These are phyloP conservation scores for Vanilla planifolia DNA, from an alignment of 106 monocot genomes.

Conservation along the genomic window DNA sequence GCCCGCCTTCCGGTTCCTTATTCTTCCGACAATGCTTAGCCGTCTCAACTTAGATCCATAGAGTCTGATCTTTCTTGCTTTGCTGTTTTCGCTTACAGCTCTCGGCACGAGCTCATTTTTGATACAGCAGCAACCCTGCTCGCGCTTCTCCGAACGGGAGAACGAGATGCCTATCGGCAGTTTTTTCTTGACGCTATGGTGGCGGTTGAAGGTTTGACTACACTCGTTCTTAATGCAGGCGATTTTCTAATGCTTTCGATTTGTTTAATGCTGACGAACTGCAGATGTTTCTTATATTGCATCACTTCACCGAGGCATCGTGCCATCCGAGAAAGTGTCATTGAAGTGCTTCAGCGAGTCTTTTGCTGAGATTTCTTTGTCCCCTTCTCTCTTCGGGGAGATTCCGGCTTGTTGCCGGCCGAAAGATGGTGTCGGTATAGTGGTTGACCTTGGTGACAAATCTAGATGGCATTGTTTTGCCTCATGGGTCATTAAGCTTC, in stretches of 20 bases:
- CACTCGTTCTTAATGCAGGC: neutral
- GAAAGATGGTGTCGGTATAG: constrained; percentile 47
- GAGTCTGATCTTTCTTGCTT: neutral
- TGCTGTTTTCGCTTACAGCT: constrained; percentile 23
- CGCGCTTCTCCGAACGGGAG: constrained; percentile 70
- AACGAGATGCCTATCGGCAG: constrained; percentile 67
- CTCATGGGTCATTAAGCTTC: constrained; percentile 61
- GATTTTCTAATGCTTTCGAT: neutral
- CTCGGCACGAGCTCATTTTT: constrained; percentile 68
- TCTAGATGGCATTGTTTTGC: constrained; percentile 72
- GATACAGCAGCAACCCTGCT: constrained; percentile 72
- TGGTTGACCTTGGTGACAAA: constrained; percentile 58
- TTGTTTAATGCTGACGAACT: neutral
- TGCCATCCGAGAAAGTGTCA: constrained; percentile 18
- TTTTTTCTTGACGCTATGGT: constrained; percentile 78
- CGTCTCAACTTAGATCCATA: neutral
- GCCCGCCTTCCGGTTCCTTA: constrained; percentile 42
- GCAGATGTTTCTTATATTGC: constrained; percentile 62
- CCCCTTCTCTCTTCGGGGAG: constrained; percentile 44
- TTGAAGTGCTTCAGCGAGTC: constrained; percentile 65
- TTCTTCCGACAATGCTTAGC: neutral
- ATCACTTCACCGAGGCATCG: constrained; percentile 15
- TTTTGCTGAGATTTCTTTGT: constrained; percentile 41
- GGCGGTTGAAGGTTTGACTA: constrained; percentile 49
- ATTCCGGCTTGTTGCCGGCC: constrained; percentile 59